These are phyloP conservation scores for Mycena floridula DNA, from an alignment of 768 basidiomycete genomes.

Conservation along the genomic window DNA sequence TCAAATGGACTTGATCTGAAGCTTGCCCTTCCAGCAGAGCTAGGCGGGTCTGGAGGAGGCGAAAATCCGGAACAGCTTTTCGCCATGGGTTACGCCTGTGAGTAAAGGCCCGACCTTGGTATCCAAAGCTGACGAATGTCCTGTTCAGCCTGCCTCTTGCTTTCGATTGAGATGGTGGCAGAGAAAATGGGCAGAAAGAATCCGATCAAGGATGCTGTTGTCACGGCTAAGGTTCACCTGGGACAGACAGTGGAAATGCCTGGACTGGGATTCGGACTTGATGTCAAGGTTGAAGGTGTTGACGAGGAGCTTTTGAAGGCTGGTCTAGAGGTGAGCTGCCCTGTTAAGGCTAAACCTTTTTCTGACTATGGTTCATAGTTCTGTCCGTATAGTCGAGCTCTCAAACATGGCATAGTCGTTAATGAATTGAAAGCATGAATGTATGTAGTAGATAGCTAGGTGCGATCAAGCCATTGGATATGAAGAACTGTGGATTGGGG, in stretches of 20 bases:
- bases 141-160: conserved; percentile 59
- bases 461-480: no score
- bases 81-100: conserved; percentile 63
- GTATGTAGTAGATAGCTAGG: no score
- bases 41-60: conserved; percentile 56
- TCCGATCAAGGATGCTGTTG: conserved; percentile 50
- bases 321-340: conserved; percentile 55
- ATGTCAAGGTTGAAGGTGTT: conserved; percentile 65
- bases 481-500: no score
- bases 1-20: conserved; percentile 42
- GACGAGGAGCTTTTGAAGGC: conserved; percentile 62
- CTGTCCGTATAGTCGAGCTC: conserved; percentile 65
- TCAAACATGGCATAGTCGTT: conserved; percentile 50
- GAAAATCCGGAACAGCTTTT: conserved; percentile 67
- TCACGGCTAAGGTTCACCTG: conserved; percentile 56
- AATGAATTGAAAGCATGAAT: no score
- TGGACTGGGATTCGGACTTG: conserved; percentile 64
- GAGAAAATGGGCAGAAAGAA: conserved; percentile 47
- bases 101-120: conserved; percentile 66
- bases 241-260: conserved; percentile 51
- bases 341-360: neutral
- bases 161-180: conserved; percentile 60
- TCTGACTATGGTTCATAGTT: conserved; percentile 30
- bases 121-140: neutral
- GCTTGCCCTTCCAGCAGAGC: conserved; percentile 47